Evolutionary conservation across 169 alveolate species (phyloP), one percentile per base, ranked within the genome.

Genomic region (Eimeria maxima): DNA sequence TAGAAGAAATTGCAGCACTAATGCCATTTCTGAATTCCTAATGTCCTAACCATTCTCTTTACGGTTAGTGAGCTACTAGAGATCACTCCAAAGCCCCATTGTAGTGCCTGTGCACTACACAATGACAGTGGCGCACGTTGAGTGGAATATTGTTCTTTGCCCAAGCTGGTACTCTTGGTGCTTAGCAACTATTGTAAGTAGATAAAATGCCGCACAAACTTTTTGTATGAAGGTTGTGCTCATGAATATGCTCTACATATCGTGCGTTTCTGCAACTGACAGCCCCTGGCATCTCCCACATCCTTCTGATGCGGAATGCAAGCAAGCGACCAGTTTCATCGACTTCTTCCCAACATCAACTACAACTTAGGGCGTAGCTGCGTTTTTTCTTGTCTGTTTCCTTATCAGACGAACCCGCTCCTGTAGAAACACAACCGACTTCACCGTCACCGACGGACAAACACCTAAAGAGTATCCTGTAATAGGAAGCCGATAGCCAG

Each of bases 231-330:
- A 74, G 44, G 63, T 60, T 20, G 45, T 44, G 22, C 44, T 45
- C 57, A 33, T 44, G 63, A 69, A 47, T n/a, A 47, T 50, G n/a
- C 67, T 81, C 10, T 27, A 45, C 69, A 24, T 4, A 27, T 33
- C 27, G 38, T 83, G 53, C 4, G 47, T 29, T 83, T 55, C 47
- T 50, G 74, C 65, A 55, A 83, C 91, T 83, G 91, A 83, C 91
- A 83, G 91, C 91, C 91, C 90, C 91, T 29, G 50, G 33, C 38
- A 83, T 83, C 22, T 27, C 73, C 65, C 71, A 33, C 91, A 29
- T 29, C 10, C 71, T 50, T 83, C 50, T 3, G 74, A 33, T 33
- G 27, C 73, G 91, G 24, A 50, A 83, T 53, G 91, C 27, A 83
- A 20, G 47, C 50, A 83, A 83, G 27, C 55, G 42, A 4, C 53